These are phyloP conservation scores for Linderina pennispora DNA, from an alignment of 192 early-diverging fungal genomes.

Conservation along the genomic window DNA sequence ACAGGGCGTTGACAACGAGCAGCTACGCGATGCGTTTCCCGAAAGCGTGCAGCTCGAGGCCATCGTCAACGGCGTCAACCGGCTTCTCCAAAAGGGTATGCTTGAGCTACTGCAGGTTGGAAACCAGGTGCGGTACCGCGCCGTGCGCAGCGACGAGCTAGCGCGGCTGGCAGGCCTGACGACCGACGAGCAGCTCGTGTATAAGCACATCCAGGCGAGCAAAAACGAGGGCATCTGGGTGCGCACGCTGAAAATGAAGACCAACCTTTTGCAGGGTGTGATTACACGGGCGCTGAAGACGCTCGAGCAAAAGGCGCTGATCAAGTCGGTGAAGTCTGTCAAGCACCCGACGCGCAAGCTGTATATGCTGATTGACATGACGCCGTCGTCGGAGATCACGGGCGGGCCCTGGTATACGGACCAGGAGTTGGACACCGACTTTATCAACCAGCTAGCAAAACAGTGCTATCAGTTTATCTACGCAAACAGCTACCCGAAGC, in stretches of 20 bases:
- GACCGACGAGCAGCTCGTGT: constrained; percentile 72
- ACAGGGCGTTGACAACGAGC: constrained; percentile 15
- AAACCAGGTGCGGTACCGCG: constrained; percentile 15
- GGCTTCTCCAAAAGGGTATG: constrained; percentile 18
- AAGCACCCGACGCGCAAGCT: constrained; percentile 86
- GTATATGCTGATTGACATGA: constrained; percentile 82
- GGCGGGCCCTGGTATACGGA: constrained; percentile 93
- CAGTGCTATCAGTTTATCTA: constrained; percentile 72
- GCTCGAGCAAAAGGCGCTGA: constrained; percentile 73
- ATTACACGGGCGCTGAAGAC: constrained; percentile 71
- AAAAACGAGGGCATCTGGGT: constrained; percentile 81
- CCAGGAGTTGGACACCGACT: constrained; percentile 84
- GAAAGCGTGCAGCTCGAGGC: constrained; percentile 7
- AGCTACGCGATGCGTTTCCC: constrained; percentile 8
- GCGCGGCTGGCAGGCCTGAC: constrained; percentile 51
- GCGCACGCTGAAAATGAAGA: constrained; percentile 71
- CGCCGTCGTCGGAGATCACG: constrained; percentile 81
- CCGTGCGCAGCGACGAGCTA: constrained; percentile 12
- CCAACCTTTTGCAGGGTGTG: constrained; percentile 67
- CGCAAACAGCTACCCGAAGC: constrained; percentile 40
- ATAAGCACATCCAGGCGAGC: constrained; percentile 73
- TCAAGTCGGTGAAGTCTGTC: constrained; percentile 84
- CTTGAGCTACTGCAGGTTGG: constrained; percentile 39
- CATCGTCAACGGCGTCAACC: constrained; percentile 31
- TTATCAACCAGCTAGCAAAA: constrained; percentile 71